Base-by-base conservation (phyloP, 495 filamentous ascomycete genomes). In the Copromyces sp. region DNA sequence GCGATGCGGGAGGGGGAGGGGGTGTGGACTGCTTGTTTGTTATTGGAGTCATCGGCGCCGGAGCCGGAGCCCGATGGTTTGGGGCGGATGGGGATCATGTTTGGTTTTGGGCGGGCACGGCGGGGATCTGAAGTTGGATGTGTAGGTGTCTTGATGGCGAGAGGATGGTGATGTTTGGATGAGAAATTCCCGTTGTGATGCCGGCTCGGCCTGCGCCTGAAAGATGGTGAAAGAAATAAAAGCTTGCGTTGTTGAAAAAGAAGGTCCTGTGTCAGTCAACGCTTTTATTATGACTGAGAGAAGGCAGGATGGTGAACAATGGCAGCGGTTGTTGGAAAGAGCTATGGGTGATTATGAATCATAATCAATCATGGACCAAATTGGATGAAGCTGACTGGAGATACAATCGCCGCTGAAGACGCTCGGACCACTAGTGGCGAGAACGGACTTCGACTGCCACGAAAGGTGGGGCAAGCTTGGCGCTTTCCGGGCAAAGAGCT, bases 1-100 rank as follows among this genome's bases (percentile, higher is more conserved):
- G 91, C 87, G 44, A 89, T 81, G 71, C 87, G 84, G 42, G 83
- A 83, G 35, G 77, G 68, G 20, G 82, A 75, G 3, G 82, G 80
- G 65, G 81, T 78, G 17, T 77, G 75, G 32, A 85, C 82, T 3
- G 82, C 84, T 71, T 86, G 83, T 41, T 75, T 75, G 24, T 24
- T 24, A 24, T 24, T 24, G 24, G 24, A 24, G 24, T 24, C 24
- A 24, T 24, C 0, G 24, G 24, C 24, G 24, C 24, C 24, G 24
- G 24, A 24, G 59, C 68, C 32, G 68, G 68, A 35, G 14, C 14
- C 37, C 6, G 68, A 44, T 4, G 71, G 71, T 29, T 75, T 70
- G 2, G 74, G 17, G 38, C 76, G 73, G 39, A 79, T 76, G 12
- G 79, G 76, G 0, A 80, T 80, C 79, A 81, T 81, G 16, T 24